Percentiles rank a stretch among this genome's conserved stretches.
Conservation (phyloP, 371 early-diverging fungal species). For the Sporodiniella umbellata region DNA sequence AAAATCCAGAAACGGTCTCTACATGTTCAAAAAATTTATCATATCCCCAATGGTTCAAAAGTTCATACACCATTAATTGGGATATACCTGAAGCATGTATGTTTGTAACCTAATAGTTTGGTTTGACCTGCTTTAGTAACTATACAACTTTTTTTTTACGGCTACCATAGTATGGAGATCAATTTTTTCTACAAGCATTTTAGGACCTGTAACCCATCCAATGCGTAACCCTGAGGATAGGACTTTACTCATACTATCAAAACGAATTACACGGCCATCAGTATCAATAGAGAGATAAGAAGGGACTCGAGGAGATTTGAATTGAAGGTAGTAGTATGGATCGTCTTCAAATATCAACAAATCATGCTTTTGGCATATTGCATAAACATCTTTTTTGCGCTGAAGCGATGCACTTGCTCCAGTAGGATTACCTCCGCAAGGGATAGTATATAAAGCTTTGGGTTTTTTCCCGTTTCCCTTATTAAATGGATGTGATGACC, state of each 20-base stretch:
- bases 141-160: neutral
- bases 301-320: constrained; percentile 32
- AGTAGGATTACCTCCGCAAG: constrained; percentile 73
- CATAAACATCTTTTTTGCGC: constrained; percentile 61
- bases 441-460: constrained; percentile 54
- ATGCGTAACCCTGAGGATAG: constrained; percentile 75
- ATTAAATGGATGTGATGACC: constrained; percentile 25
- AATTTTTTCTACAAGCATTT: constrained; percentile 62
- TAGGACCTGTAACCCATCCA: constrained; percentile 80
- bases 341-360: constrained; percentile 77
- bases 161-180: constrained; percentile 63
- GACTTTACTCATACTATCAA: constrained; percentile 82
- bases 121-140: too few species aligned
- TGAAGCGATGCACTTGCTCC: constrained; percentile 60
- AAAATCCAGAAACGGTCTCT: constrained; percentile 52
- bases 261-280: constrained; percentile 79
- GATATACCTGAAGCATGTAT: constrained; percentile 75
- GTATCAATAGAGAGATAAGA: constrained; percentile 77
- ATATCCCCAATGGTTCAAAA: constrained; percentile 62
- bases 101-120: constrained; percentile 58
- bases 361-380: constrained; percentile 54
- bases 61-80: constrained; percentile 61
- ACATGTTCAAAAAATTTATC: constrained; percentile 69
- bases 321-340: constrained; percentile 76
- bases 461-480: constrained; percentile 36